These are phyloP conservation scores for Trichosporon faecale DNA, from an alignment of 1,284 basidiomycete species.

Conservation along the genomic window DNA sequence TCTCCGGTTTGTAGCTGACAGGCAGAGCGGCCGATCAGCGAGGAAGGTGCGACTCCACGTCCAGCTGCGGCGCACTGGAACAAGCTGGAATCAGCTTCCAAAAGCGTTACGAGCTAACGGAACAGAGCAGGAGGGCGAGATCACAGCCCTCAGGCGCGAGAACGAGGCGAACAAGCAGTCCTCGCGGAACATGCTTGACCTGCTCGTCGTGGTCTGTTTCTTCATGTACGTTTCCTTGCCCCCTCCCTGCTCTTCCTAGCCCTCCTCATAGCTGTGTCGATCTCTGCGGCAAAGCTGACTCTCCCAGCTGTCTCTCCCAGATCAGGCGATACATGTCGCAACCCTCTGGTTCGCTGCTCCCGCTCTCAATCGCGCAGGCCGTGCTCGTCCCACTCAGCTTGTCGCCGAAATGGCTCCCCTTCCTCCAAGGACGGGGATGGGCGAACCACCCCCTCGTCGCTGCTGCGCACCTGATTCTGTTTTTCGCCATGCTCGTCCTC, in stretches of 20 bases:
- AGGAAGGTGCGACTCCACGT: constrained; percentile 26
- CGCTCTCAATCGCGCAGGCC: constrained; percentile 25
- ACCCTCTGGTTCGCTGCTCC: constrained; percentile 16
- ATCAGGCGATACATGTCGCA: constrained; percentile 7
- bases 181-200: constrained; percentile 33
- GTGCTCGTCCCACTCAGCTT: constrained; percentile 38
- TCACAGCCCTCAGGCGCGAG: constrained; percentile 29
- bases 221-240: constrained; percentile 31
- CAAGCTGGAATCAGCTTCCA: background rate
- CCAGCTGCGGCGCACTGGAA: too few species aligned
- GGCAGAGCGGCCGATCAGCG: constrained; percentile 20
- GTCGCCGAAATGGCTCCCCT: constrained; percentile 30
- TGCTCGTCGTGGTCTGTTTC: constrained; percentile 31
- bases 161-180: constrained; percentile 30
- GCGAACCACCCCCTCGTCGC: constrained; percentile 23
- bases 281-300: too few species aligned
- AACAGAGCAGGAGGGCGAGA: constrained; percentile 43
- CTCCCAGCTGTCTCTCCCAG: constrained; percentile 2
- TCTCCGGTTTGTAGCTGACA: background rate
- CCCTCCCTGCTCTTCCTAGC: background rate
- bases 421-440: constrained; percentile 7
- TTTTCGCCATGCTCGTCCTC: constrained; percentile 20
- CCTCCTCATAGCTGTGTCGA: background rate
- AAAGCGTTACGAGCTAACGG: background rate
- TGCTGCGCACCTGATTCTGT: constrained; percentile 30